Percentiles rank a stretch among this genome's conserved stretches.
These are phyloP conservation scores for Groenewaldozyma sp. DNA, from an alignment of 1,139 yeast genomes.

Conservation along the genomic window DNA sequence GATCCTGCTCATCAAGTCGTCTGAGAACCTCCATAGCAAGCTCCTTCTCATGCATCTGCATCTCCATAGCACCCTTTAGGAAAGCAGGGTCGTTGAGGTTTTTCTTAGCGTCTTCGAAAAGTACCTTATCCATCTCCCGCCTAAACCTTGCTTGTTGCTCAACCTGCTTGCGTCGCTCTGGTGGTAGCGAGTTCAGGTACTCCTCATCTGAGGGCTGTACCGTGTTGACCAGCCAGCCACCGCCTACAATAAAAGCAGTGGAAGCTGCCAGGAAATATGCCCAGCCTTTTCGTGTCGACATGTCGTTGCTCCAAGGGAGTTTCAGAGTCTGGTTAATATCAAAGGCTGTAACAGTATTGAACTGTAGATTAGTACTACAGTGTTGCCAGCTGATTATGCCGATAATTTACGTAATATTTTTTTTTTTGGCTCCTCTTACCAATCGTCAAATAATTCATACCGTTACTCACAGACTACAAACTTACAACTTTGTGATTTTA, in stretches of 20 bases:
- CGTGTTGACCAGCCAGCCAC: constrained; percentile 55
- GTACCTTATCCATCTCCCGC: constrained; percentile 59
- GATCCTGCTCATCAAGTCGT: constrained; percentile 16
- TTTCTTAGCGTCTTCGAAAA: constrained; percentile 18
- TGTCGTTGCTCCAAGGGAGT: too few relatives aligned
- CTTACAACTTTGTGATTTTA: constrained; percentile 17
- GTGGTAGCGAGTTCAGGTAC: constrained; percentile 49
- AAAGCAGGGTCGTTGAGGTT: constrained; percentile 24
- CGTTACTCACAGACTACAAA: background rate
- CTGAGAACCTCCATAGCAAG: constrained; percentile 21
- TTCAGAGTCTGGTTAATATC: too few relatives aligned
- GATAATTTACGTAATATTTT: too few relatives aligned
- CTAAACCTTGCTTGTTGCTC: constrained; percentile 48
- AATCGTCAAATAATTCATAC: background rate
- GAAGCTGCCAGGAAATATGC: constrained; percentile 48
- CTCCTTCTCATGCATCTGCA: constrained; percentile 20
- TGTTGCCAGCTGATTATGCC: too few relatives aligned
- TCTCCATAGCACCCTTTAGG: constrained; percentile 21
- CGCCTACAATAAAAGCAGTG: constrained; percentile 54
- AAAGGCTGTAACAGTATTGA: too few relatives aligned
- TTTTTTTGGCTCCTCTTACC: constrained; percentile 5
- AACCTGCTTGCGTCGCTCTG: constrained; percentile 71
- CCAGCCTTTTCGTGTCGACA: constrained; percentile 39
- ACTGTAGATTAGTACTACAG: too few relatives aligned
- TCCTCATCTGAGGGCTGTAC: constrained; percentile 82